Conservation (phyloP, 371 early-diverging fungal species). For the Conidiobolus coronatus region DNA sequence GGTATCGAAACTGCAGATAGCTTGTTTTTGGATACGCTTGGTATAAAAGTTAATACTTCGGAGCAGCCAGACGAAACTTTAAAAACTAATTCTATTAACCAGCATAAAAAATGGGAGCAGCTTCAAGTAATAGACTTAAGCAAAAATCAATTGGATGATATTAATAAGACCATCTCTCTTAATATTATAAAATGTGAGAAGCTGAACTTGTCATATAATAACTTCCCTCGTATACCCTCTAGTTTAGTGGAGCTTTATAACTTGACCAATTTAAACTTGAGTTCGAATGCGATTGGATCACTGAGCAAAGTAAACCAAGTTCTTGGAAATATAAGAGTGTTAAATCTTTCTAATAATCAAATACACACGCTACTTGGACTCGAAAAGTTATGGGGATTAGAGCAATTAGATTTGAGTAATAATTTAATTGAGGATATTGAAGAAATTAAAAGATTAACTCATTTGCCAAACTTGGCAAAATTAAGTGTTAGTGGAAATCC, state of each 20-base stretch:
- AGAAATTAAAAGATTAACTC: neutral
- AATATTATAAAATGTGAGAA: neutral
- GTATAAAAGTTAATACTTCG: neutral
- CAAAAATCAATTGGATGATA: neutral
- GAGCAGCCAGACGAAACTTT: neutral
- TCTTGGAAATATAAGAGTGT: neutral
- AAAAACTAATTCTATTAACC: too few species aligned
- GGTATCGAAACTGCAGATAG: neutral
- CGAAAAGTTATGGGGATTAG: neutral
- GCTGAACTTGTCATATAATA: neutral
- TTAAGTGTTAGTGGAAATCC: neutral
- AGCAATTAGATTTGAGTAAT: neutral
- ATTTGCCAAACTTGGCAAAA: neutral
- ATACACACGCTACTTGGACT: neutral
- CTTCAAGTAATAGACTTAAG: neutral
- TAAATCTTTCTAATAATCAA: neutral
- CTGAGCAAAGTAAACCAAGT: neutral
- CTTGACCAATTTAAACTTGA: neutral
- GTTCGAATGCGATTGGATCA: neutral
- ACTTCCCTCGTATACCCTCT: neutral
- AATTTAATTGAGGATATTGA: neutral
- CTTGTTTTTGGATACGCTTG: neutral
- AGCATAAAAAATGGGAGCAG: neutral
- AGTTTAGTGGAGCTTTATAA: constrained; percentile 1
- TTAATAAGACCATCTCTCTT: neutral